phyloP scores from a whole-genome alignment of 2,329 filamentous ascomycete species.

The Diplodia sapinea region DNA sequence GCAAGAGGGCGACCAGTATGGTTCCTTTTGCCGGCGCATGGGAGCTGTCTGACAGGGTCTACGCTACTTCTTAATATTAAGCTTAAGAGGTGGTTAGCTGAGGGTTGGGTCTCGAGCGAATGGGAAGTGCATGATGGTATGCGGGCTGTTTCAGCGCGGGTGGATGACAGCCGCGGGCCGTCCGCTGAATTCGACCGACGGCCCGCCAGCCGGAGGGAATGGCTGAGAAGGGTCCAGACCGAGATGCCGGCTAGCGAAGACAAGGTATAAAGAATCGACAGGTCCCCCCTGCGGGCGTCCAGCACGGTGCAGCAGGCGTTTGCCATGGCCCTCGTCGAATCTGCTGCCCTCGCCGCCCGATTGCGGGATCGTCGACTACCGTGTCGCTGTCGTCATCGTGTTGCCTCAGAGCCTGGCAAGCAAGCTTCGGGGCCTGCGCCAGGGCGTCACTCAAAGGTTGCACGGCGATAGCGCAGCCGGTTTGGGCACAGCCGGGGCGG shows the following conservation, averaged over 20 bases:
- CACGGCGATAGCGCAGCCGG: constrained; percentile 14
- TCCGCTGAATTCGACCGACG: constrained; percentile 17
- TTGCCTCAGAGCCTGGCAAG: background rate
- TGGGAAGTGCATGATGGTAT: background rate
- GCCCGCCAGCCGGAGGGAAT: constrained; percentile 12
- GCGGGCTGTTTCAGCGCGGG: constrained; percentile 11
- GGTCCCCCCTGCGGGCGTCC: background rate
- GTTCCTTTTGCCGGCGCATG: background rate
- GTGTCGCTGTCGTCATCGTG: constrained; percentile 8
- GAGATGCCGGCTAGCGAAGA: background rate
- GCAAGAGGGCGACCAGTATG: background rate
- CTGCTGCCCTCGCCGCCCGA: background rate
- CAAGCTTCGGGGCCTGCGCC: background rate
- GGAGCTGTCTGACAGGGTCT: background rate
- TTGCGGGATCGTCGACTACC: too few species aligned
- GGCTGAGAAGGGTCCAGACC: background rate
- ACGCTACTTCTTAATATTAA: constrained; percentile 23
- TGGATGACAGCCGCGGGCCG: constrained; percentile 18
- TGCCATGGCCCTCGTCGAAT: background rate
- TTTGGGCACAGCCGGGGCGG: constrained; percentile 7
- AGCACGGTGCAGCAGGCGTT: background rate
- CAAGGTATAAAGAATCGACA: constrained; percentile 10
- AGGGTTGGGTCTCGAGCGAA: background rate
- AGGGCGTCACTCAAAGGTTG: constrained; percentile 7
- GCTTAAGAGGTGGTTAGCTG: constrained; percentile 15